These are phyloP conservation scores for Durusdinium trenchii DNA, from an alignment of 73 alveolate species.

Conservation along the genomic window DNA sequence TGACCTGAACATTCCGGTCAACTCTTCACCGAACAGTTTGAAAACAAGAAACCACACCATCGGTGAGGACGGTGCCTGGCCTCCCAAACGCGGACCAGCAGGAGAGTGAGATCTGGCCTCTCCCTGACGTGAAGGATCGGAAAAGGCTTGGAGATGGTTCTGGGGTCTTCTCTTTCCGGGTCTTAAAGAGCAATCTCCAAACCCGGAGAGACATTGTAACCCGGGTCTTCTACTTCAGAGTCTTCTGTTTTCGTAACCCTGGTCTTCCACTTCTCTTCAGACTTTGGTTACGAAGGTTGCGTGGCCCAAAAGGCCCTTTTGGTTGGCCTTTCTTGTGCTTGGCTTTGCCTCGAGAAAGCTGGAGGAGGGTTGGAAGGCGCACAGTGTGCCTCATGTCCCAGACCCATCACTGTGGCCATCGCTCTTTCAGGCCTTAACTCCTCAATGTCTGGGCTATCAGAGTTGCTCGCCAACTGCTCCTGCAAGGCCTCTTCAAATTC, in stretches of 20 bases:
- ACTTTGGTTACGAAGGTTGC: too few species aligned
- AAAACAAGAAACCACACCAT: too few species aligned
- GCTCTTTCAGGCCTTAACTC: not conserved
- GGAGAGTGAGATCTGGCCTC: not conserved
- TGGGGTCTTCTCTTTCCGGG: not conserved
- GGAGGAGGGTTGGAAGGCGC: not conserved
- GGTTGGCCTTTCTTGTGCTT: too few species aligned
- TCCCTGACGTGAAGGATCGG: conserved; percentile 36
- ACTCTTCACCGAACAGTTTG: too few species aligned
- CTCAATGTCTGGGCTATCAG: conserved; percentile 10
- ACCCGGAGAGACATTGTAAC: too few species aligned
- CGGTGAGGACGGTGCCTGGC: too few species aligned
- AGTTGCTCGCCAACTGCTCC: not conserved
- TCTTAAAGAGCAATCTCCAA: too few species aligned
- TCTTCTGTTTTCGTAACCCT: too few species aligned
- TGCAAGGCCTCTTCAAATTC: conserved; percentile 30
- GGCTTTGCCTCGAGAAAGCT: not conserved
- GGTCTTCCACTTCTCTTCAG: too few species aligned
- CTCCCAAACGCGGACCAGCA: conserved; percentile 41
- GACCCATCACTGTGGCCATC: not conserved
- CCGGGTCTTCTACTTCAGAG: too few species aligned
- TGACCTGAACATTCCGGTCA: too few species aligned
- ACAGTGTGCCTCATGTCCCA: not conserved
- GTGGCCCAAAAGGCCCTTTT: too few species aligned
- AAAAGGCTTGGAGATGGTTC: not conserved